Conservation (phyloP, 1,284 basidiomycete species). For the Cystobasidium slooffiae region DNA sequence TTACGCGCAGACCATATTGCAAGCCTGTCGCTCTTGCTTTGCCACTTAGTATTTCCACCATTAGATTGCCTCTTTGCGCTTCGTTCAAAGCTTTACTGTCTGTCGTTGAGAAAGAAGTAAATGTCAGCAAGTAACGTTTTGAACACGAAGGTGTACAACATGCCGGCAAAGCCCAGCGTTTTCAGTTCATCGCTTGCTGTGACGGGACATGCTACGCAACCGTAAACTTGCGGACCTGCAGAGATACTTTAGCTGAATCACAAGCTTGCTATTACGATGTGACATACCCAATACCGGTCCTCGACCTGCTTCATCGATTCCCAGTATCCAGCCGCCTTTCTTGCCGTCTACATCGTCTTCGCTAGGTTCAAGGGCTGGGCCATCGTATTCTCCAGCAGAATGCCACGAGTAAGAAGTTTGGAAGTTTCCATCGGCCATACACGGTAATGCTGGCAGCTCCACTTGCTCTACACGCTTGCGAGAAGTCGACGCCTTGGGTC, state of each 20-base stretch:
- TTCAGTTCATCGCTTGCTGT: conserved; percentile 76
- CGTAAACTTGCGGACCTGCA: conserved; percentile 84
- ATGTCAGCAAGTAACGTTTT: not conserved
- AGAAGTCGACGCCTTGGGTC: conserved; percentile 13
- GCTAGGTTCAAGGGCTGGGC: conserved; percentile 2
- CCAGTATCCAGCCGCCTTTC: conserved; percentile 71
- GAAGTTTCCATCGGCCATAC: conserved; percentile 35
- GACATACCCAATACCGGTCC: conserved; percentile 82
- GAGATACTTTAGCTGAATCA: not conserved
- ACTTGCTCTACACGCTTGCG: conserved; percentile 15
- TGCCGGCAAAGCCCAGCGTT: conserved; percentile 85
- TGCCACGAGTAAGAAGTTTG: conserved; percentile 75
- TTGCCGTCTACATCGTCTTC: conserved; percentile 58
- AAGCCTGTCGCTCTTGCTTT: conserved; percentile 61
- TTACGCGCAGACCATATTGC: conserved; percentile 81
- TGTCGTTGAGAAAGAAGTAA: conserved; percentile 53
- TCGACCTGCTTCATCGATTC: conserved; percentile 94
- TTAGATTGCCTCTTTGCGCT: conserved; percentile 57
- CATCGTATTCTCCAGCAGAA: conserved; percentile 60
- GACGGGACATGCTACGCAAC: conserved; percentile 86
- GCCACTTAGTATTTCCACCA: conserved; percentile 54
- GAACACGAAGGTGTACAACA: conserved; percentile 11
- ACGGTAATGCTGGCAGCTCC: conserved; percentile 32
- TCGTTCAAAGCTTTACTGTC: conserved; percentile 90
- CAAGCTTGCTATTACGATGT: not conserved